Base-by-base conservation (phyloP, 108 stramenopile genomes). In the Pelagomonas calceolata region DNA sequence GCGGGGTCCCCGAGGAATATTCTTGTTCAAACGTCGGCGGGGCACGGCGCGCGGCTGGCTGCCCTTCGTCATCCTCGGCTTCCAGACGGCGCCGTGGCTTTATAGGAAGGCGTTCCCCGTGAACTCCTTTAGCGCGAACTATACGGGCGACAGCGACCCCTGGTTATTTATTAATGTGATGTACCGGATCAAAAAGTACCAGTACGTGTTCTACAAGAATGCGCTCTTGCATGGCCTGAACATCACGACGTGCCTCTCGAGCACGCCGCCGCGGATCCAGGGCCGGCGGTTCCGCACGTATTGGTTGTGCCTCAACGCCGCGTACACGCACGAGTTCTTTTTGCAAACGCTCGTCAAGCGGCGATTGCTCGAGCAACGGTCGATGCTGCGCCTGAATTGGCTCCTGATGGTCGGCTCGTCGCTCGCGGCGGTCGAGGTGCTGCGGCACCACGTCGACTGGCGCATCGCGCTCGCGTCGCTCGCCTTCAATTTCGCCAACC, bases 141-240 rank as follows among this genome's bases (percentile, higher is more conserved):
- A 76, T 12, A 72, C 64, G 4, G 34, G 32, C 4, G 70, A 70
- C 68, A 36, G 66, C 33, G 21, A 17, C 31, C n/a, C 16, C 34
- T 65, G 35, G 10, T 46, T 30, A 4, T 43, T 43, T 32, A 81
- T 86, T 71, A 66, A 72, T 0, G 45, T 78, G 26, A 60, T 92
- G 77, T 92, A 92, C 80, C 86, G 78, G n/a, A 81, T 90, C 76
- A 92, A 90, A 64, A 92, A 92, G 70, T 76, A 75, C 60, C 91
- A 92, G 73, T 92, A 92, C 68, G 35, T 92, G 4, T 89, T 92
- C 65, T 92, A 92, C 80, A 92, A 92, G 66, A 89, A 92, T 66
- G 80, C 82, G 45, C 76, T 92, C 44, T 73, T 89, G 63, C 91
- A 92, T 68, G 91, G 91, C 29, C 35, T 92, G 30, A 89, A 90